Evolutionary conservation across 2,329 filamentous ascomycete genomes (phyloP).

Genomic region (Ceratocystis eucalypticola): DNA sequence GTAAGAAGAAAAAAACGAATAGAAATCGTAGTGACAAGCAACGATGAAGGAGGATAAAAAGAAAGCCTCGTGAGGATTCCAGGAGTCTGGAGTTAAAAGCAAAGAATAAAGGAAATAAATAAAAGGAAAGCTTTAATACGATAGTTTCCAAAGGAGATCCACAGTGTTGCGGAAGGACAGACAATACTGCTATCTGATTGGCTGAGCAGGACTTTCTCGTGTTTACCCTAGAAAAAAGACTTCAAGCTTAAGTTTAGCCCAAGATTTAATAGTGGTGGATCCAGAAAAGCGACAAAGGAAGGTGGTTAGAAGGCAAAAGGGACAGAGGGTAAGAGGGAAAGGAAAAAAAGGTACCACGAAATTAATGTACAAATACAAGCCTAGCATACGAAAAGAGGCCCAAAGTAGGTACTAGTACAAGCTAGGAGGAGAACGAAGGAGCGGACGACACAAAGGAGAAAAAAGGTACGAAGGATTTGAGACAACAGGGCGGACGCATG

Average conservation of each 20-base stretch:
- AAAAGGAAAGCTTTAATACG: neutral
- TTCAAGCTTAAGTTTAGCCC: constrained; percentile 7
- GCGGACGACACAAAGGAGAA: neutral
- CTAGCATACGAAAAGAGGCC: neutral
- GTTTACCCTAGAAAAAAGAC: constrained; percentile 12
- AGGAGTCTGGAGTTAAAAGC: neutral
- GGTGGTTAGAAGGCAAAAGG: neutral
- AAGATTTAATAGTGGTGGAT: neutral
- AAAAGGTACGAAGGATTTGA: neutral
- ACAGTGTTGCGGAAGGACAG: neutral
- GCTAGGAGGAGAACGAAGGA: neutral
- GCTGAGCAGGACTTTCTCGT: constrained; percentile 9
- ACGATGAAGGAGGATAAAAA: neutral
- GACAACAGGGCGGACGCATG: neutral
- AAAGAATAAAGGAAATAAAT: neutral
- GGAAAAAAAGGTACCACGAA: neutral
- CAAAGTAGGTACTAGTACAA: neutral
- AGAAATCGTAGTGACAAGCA: neutral
- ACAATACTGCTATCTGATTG: neutral
- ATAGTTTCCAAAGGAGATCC: neutral
- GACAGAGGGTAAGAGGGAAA: neutral
- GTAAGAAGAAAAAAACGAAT: neutral
- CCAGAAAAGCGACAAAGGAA: neutral
- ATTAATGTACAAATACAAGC: neutral
- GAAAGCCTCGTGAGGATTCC: neutral